phyloP scores from a whole-genome alignment of 352 stramenopile species.

The Phytopythium helicoides region DNA sequence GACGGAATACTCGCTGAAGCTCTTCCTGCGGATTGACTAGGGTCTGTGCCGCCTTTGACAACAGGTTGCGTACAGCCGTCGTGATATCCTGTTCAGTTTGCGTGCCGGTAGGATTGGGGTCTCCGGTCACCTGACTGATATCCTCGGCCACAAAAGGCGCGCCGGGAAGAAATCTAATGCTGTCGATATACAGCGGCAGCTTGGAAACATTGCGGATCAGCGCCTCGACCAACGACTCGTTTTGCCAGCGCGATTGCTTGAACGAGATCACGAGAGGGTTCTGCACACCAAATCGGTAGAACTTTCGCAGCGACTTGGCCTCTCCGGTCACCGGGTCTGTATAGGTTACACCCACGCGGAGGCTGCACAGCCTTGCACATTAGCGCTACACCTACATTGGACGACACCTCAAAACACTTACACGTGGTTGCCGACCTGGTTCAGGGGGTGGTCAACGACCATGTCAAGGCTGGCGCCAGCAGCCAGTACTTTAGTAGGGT shows the following conservation, averaged over 20 bases:
- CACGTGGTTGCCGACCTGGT: constrained; percentile 87
- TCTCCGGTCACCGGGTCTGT: constrained; percentile 71
- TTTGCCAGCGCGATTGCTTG: constrained; percentile 57
- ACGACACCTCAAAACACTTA: constrained; percentile 12
- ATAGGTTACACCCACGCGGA: constrained; percentile 80
- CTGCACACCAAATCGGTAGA: constrained; percentile 90
- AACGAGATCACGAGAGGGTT: constrained; percentile 88
- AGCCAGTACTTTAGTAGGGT: constrained; percentile 69
- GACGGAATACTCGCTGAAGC: constrained; percentile 70
- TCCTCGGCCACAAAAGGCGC: constrained; percentile 56
- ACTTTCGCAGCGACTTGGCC: constrained; percentile 88
- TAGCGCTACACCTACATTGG: neutral
- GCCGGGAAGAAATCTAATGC: constrained; percentile 70
- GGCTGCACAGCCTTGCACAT: constrained; percentile 10
- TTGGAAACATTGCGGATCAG: constrained; percentile 85
- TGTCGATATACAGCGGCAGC: constrained; percentile 76
- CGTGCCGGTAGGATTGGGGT: neutral
- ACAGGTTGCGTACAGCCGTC: constrained; percentile 9
- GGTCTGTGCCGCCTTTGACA: constrained; percentile 43
- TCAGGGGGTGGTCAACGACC: constrained; percentile 90
- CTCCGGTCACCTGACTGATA: constrained; percentile 4
- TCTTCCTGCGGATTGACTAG: constrained; percentile 79
- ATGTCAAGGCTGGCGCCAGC: constrained; percentile 85
- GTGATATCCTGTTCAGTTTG: constrained; percentile 4
- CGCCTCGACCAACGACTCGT: constrained; percentile 68